These are phyloP conservation scores for Globisporangium barbulae DNA, from an alignment of 352 stramenopile species.

Conservation along the genomic window DNA sequence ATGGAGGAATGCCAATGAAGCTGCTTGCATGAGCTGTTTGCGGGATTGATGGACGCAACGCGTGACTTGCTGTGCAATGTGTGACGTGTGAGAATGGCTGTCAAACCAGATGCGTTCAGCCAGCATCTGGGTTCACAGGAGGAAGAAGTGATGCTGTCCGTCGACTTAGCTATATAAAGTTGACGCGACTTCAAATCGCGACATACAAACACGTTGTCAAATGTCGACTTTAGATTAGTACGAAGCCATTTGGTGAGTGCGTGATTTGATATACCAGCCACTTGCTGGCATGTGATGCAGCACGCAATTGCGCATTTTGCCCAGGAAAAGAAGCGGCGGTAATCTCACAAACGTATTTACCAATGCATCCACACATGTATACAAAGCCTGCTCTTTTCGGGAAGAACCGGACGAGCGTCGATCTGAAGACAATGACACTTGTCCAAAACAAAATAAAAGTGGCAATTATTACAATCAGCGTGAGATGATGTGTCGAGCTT, in stretches of 20 bases:
- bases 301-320: neutral
- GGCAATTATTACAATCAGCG: too few species aligned
- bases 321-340: too few species aligned
- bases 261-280: neutral
- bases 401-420: too few species aligned
- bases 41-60: neutral
- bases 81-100: neutral
- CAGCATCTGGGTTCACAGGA: neutral
- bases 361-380: too few species aligned
- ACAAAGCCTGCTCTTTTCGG: too few species aligned
- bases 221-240: neutral
- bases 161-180: neutral
- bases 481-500: too few species aligned
- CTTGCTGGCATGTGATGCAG: neutral
- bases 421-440: too few species aligned
- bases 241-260: neutral
- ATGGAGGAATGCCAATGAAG: neutral
- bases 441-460: too few species aligned
- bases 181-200: neutral
- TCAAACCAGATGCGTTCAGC: neutral
- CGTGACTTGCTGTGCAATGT: neutral
- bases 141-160: neutral
- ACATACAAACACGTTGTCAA: neutral
- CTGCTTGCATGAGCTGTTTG: neutral
- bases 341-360: too few species aligned